Evolutionary conservation across 352 stramenopile genomes (phyloP).

Genomic region (Globisporangium paddicum): DNA sequence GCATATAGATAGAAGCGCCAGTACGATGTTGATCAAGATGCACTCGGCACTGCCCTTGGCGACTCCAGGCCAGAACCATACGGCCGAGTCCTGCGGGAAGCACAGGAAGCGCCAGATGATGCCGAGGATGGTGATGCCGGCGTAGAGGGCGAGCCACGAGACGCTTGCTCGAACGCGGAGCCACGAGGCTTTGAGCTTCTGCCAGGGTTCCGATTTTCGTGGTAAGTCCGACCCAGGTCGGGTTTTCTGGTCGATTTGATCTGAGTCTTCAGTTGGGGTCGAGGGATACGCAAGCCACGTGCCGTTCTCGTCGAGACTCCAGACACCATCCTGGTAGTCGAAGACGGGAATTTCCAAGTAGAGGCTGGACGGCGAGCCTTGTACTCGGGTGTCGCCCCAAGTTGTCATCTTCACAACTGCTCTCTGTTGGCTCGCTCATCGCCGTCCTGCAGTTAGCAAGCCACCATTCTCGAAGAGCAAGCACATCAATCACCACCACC

Average conservation of each 20-base stretch:
- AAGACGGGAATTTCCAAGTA: background rate
- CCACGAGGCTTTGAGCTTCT: constrained; percentile 8
- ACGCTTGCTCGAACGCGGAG: constrained; percentile 13
- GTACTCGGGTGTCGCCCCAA: constrained; percentile 1
- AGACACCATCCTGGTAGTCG: background rate
- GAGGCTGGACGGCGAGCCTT: background rate
- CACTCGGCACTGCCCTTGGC: constrained; percentile 42
- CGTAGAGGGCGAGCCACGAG: constrained; percentile 27
- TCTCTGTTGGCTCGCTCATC: background rate
- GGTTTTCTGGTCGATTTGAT: background rate
- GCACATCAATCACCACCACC: background rate
- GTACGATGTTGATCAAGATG: constrained; percentile 28
- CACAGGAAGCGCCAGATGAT: constrained; percentile 21
- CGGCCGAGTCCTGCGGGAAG: constrained; percentile 24
- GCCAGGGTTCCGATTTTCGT: background rate
- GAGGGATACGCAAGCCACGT: background rate
- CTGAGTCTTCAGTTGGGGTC: background rate
- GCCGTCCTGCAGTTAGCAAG: background rate
- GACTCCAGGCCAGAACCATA: constrained; percentile 18
- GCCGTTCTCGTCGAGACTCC: background rate
- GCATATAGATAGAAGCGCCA: constrained; percentile 31
- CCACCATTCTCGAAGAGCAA: background rate
- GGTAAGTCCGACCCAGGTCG: background rate
- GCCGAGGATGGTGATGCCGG: constrained; percentile 15
- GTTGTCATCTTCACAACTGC: constrained; percentile 2